Base-by-base conservation (phyloP, 1,284 basidiomycete genomes). In the Gymnopus androsaceus region DNA sequence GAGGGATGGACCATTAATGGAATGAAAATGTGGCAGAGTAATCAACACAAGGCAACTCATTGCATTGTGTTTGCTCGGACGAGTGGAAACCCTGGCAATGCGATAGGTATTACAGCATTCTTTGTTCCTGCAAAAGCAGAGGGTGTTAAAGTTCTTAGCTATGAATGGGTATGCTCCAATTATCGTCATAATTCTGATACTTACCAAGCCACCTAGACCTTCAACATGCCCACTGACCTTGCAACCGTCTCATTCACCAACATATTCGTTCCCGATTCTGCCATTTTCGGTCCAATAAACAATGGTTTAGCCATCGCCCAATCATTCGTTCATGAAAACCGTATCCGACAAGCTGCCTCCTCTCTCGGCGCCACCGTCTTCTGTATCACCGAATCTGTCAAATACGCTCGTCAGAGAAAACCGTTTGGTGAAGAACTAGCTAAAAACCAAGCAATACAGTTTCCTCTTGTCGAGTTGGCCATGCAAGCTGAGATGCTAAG, bases 141-240 rank as follows among this genome's bases (percentile, higher is more conserved):
- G 15, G 55, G 55, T 21, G 31, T 51, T 17, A 51, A 51, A 15
- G 55, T 56, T 2, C 30, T 56, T 12, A 56, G 55, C 27, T 56
- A 56, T 40, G 47, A 51, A 34, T 56, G 55, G 48, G 47, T 44
- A 14, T n/a, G 38, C 7, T 33, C 31, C 31, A 33, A 33, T 33
- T 33, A 7, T 33, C 7, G 6, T 33, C 31, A 33, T 12, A 36
- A 17, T 48, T 23, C 27, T 23, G 30, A 17, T 21, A 4, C 15
- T 15, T n/a, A n/a, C 15, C 12, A 50, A n/a, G 8, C n/a, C n/a
- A n/a, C n/a, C n/a, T 33, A 55, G 54, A 56, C 55, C 11, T 56
- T 56, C 55, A 56, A 56, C 21, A 56, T 56, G 55, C 55, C 55
- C 14, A 56, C 55, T 8, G 55, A 56, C 33, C 55, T 51, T 37